These are phyloP conservation scores for Eimeria acervulina DNA, from an alignment of 169 alveolate genomes.

Conservation along the genomic window DNA sequence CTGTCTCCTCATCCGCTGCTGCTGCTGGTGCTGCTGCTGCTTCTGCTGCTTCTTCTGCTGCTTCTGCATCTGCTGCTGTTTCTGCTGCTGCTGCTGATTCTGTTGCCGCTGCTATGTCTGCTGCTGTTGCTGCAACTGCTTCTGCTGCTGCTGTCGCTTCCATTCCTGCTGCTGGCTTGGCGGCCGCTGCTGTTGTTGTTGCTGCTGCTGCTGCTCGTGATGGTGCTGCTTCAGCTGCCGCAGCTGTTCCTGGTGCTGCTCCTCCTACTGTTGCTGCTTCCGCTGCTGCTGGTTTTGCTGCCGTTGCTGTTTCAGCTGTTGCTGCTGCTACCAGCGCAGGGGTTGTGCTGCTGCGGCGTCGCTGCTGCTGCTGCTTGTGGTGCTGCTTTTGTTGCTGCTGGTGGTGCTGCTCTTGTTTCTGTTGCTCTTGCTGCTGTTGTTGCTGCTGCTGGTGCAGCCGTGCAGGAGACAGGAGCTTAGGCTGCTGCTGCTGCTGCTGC, in stretches of 20 bases:
- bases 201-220: constrained; percentile 43
- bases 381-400: not conserved
- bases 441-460: not conserved
- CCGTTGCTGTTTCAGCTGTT: not conserved
- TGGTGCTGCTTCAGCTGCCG: not conserved
- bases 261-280: constrained; percentile 11
- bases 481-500: not conserved
- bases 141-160: constrained; percentile 24
- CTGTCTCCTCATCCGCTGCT: no score
- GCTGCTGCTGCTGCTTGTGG: not conserved
- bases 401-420: no score
- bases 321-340: no score
- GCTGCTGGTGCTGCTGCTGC: not conserved
- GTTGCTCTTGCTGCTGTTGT: not conserved
- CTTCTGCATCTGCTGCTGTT: not conserved
- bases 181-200: constrained; percentile 18
- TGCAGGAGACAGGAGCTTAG: no score
- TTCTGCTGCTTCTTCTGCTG: not conserved
- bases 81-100: constrained; percentile 25
- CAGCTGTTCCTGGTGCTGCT: no score
- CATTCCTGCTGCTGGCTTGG: constrained; percentile 13
- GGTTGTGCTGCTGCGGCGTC: constrained; percentile 37
- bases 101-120: not conserved
- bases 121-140: constrained; percentile 12
- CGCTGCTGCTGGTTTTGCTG: not conserved